Percentiles rank a stretch among this genome's conserved stretches.
Conservation (phyloP, 2,329 filamentous ascomycete species). For the Fusarium transvaalense region DNA sequence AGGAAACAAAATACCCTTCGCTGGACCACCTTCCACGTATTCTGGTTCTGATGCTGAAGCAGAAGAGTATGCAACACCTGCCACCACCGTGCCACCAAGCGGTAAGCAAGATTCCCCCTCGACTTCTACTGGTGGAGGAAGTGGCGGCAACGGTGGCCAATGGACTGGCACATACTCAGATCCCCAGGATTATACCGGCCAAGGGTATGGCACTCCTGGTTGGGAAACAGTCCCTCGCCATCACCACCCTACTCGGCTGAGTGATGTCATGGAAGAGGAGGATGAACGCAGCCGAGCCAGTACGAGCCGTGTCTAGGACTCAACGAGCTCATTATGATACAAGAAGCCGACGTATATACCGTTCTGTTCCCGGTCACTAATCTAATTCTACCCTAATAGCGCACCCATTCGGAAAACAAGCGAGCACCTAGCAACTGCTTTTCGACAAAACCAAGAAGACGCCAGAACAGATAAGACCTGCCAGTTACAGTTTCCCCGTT, state of each 20-base stretch:
- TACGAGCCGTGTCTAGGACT: conserved; percentile 64
- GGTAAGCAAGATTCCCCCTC: conserved; percentile 52
- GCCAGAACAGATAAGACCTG: conserved; percentile 8
- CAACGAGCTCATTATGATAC: conserved; percentile 23
- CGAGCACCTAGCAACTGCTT: conserved; percentile 6
- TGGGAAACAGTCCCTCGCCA: conserved; percentile 85
- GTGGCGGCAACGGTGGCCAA: conserved; percentile 55
- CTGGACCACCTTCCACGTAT: conserved; percentile 59
- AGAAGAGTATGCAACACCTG: conserved; percentile 70
- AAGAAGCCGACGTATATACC: conserved; percentile 36
- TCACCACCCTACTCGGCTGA: conserved; percentile 88
- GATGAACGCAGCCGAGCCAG: conserved; percentile 84
- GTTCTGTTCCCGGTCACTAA: conserved; percentile 22
- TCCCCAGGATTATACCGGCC: conserved; percentile 73
- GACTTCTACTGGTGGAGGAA: conserved; percentile 53
- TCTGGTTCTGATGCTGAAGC: conserved; percentile 63
- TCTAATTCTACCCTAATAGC: conserved; percentile 29
- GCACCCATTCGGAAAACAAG: conserved; percentile 14
- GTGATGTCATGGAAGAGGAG: conserved; percentile 88
- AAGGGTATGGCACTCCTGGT: conserved; percentile 73
- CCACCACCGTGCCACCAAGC: conserved; percentile 58
- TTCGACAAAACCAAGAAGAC: conserved; percentile 17
- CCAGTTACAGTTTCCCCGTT: conserved; percentile 30
- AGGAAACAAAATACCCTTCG: conserved; percentile 70
- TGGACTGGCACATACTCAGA: conserved; percentile 59